phyloP scores from a whole-genome alignment of 1,284 basidiomycete species.

The Naganishia albida region DNA sequence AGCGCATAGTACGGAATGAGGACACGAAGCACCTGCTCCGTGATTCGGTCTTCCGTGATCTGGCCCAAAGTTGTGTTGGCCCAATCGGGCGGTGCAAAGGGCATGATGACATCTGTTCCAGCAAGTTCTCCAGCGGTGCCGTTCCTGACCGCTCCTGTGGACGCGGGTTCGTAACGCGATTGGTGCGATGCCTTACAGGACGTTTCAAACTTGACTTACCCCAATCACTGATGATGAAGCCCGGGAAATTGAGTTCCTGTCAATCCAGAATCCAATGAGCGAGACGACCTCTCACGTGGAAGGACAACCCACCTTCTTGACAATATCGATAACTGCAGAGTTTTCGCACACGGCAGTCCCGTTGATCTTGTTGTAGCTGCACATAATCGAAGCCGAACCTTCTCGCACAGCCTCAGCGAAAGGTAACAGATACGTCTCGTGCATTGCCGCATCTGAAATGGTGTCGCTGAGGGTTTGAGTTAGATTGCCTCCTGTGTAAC shows the following conservation, averaged over 20 bases:
- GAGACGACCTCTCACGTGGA: not conserved
- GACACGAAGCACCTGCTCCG: constrained; percentile 66
- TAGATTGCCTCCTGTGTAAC: constrained; percentile 15
- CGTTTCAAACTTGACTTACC: constrained; percentile 31
- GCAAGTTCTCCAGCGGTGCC: constrained; percentile 53
- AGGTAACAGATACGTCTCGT: constrained; percentile 53
- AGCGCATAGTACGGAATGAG: constrained; percentile 66
- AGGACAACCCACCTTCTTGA: constrained; percentile 9
- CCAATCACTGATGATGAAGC: constrained; percentile 45
- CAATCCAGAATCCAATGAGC: not conserved
- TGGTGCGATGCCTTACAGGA: constrained; percentile 52
- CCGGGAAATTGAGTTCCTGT: constrained; percentile 41
- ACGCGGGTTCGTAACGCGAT: constrained; percentile 68
- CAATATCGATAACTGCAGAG: constrained; percentile 27
- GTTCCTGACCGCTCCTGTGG: constrained; percentile 62
- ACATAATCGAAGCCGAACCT: constrained; percentile 76
- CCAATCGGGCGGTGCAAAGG: constrained; percentile 10
- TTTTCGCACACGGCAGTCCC: constrained; percentile 67
- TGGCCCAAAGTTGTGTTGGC: constrained; percentile 56
- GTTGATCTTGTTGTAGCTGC: constrained; percentile 64
- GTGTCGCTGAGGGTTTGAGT: constrained; percentile 13
- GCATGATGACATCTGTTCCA: constrained; percentile 23
- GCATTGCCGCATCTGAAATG: constrained; percentile 44
- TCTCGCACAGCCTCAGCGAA: constrained; percentile 73
- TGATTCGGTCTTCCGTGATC: constrained; percentile 60